A percentile compares a stretch with the other conserved stretches of the same genome.
Evolutionary conservation across 176 grass and related monocot species (phyloP).

Genomic region (Phoenix roebelenii): DNA sequence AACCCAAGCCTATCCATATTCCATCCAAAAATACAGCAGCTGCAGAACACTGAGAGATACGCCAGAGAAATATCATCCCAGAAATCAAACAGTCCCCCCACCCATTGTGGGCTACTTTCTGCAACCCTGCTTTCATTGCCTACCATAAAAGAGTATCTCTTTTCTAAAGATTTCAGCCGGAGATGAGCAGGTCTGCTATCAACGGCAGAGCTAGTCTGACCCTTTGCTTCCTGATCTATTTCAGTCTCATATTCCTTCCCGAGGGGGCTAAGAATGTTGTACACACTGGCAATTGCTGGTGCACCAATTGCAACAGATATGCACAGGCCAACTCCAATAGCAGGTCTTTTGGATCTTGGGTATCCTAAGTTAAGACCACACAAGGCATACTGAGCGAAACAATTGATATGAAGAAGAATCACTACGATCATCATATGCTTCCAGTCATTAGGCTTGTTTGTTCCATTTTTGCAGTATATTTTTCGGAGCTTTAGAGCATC

Average conservation of each 20-base stretch:
- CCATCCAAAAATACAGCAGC: conserved; percentile 82
- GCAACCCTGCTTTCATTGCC: background rate
- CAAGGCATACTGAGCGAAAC: conserved; percentile 62
- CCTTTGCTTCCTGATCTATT: conserved; percentile 28
- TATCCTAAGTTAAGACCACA: conserved; percentile 64
- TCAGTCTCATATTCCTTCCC: conserved; percentile 59
- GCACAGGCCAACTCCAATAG: conserved; percentile 51
- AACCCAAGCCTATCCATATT: conserved; percentile 55
- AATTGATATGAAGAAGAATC: conserved; percentile 57
- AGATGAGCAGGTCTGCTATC: background rate
- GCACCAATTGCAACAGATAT: conserved; percentile 42
- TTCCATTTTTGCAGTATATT: conserved; percentile 53
- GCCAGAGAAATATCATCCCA: conserved; percentile 72
- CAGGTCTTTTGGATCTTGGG: conserved; percentile 25
- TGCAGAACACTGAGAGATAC: conserved; percentile 64
- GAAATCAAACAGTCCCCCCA: conserved; percentile 36
- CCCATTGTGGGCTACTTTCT: conserved; percentile 28
- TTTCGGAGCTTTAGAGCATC: conserved; percentile 46
- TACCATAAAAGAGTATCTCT: conserved; percentile 32
- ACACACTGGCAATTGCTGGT: conserved; percentile 45
- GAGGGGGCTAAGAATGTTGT: conserved; percentile 60
- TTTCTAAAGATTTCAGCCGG: conserved; percentile 31
- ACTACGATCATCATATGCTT: conserved; percentile 67
- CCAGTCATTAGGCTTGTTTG: conserved; percentile 51
- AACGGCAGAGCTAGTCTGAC: background rate